These are phyloP conservation scores for Dryas integrifolia DNA, from an alignment of 331 rosid genomes.

Conservation along the genomic window DNA sequence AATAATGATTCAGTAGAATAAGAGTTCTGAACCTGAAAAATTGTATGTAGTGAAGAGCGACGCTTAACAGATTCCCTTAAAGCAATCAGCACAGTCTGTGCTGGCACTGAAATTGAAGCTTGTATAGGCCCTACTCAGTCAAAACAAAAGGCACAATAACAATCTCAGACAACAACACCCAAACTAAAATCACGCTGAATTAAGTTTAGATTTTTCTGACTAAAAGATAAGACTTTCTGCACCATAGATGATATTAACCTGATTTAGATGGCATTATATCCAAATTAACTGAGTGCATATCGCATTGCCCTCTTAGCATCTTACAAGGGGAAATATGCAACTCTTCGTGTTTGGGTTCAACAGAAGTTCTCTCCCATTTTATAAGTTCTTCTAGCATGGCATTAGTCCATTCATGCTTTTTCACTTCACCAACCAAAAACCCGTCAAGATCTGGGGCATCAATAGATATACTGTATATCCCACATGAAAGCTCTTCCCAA, in stretches of 20 bases:
- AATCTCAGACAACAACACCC: constrained; percentile 10
- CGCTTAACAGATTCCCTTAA: constrained; percentile 71
- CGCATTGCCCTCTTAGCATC: constrained; percentile 29
- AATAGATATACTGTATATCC: constrained; percentile 59
- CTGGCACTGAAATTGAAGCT: constrained; percentile 41
- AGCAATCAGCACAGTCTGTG: constrained; percentile 51
- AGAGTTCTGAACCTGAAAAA: constrained; percentile 57
- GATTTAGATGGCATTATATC: constrained; percentile 33
- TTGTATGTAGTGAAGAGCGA: constrained; percentile 68
- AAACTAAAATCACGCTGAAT: constrained; percentile 16
- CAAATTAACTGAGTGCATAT: constrained; percentile 30
- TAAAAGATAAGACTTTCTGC: background rate
- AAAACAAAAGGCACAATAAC: constrained; percentile 34
- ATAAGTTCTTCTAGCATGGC: constrained; percentile 54
- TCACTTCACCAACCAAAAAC: constrained; percentile 58
- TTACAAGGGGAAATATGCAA: constrained; percentile 28
- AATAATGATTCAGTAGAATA: constrained; percentile 5
- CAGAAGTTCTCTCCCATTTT: constrained; percentile 72
- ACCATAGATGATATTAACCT: constrained; percentile 39
- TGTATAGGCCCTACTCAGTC: constrained; percentile 36
- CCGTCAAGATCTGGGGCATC: constrained; percentile 37
- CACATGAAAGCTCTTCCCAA: constrained; percentile 96
- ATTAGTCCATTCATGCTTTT: constrained; percentile 62
- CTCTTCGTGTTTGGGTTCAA: constrained; percentile 61
- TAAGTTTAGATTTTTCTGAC: background rate